Evolutionary conservation across 345 rosid genomes (phyloP).

Genomic region (Chamaenerion angustifolium): DNA sequence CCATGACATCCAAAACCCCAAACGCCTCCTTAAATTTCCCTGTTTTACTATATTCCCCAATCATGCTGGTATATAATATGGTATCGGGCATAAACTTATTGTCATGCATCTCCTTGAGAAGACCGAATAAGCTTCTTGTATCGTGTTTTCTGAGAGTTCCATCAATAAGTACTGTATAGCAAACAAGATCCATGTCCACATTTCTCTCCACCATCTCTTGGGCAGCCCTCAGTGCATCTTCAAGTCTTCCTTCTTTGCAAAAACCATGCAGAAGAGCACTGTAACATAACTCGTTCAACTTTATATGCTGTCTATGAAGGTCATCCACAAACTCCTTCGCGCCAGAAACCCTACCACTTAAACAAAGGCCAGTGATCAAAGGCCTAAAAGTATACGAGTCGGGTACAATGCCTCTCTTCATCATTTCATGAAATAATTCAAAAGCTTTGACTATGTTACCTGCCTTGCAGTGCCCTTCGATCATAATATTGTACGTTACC

Average conservation of each 20-base stretch:
- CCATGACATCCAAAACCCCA: slow-evolving; percentile 67
- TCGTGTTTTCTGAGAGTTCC: slow-evolving; percentile 54
- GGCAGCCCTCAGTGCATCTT: slow-evolving; percentile 50
- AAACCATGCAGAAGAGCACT: slow-evolving; percentile 65
- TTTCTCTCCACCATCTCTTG: slow-evolving; percentile 66
- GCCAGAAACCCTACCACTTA: slow-evolving; percentile 41
- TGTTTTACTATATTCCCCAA: slow-evolving; percentile 57
- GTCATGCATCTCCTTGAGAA: slow-evolving; percentile 58
- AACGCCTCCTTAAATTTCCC: slow-evolving; percentile 61
- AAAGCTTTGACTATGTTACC: slow-evolving; percentile 53
- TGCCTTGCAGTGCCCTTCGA: slow-evolving; percentile 53
- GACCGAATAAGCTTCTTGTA: slow-evolving; percentile 24
- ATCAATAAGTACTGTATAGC: slow-evolving; percentile 68
- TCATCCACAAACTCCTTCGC: slow-evolving; percentile 62
- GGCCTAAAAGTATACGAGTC: slow-evolving; percentile 79
- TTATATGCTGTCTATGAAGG: slow-evolving; percentile 37
- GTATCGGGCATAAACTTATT: slow-evolving; percentile 60
- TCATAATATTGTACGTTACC: slow-evolving; percentile 77
- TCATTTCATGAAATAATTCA: slow-evolving; percentile 52
- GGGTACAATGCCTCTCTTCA: slow-evolving; percentile 49
- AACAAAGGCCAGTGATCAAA: slow-evolving; percentile 67
- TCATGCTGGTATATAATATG: slow-evolving; percentile 70
- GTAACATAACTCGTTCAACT: slow-evolving; percentile 77
- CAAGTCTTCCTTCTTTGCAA: slow-evolving; percentile 67
- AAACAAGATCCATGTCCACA: slow-evolving; percentile 65